Evolutionary conservation across 768 basidiomycete genomes (phyloP), one percentile per base, ranked within the genome.

Genomic region (Mycena venus): DNA sequence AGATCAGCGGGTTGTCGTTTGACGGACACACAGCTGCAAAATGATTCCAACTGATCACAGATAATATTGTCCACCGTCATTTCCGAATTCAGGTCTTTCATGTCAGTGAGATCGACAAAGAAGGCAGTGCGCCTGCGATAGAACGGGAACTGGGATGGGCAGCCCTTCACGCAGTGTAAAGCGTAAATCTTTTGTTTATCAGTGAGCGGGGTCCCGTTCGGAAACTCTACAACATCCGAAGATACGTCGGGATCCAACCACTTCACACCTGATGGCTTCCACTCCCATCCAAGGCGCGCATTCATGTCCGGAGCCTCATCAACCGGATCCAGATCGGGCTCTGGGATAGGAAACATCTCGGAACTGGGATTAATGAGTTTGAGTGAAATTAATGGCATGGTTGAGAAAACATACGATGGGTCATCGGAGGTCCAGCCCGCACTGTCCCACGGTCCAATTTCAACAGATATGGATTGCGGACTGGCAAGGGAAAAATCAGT

Each of bases 231-330:
- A 12, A 64, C 63, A 51, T 65, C 63, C 4, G 64, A 66, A 40
- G 64, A 66, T 10, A 66, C 64, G 1, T 27, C 49, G 14, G 49
- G 19, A 55, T 66, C 64, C 49, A 66, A 40, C 64, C 64, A 66
- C 49, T 55, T 53, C 1, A 53, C 9, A 40, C 15, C 19, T 38
- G 64, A 66, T 15, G 64, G 64, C 51, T 55, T 66, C 44, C 47
- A 66, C 8, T 66, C 64, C 64, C 64, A 66, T 17, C 64, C 64
- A 27, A 66, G 64, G n/a, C 32, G 64, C 11, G 51, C 23, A 55
- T 66, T 34, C n/a, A 66, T 66, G 51, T 66, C 64, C 23, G 64
- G 34, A 53, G 64, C 64, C 51, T 66, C 63, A 25, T 53, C 49
- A 5, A 23, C 63, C 9, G 36, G 31, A 65, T 40, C 15, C 1